phyloP scores from a whole-genome alignment of 352 stramenopile species.

The Lagenidium giganteum region DNA sequence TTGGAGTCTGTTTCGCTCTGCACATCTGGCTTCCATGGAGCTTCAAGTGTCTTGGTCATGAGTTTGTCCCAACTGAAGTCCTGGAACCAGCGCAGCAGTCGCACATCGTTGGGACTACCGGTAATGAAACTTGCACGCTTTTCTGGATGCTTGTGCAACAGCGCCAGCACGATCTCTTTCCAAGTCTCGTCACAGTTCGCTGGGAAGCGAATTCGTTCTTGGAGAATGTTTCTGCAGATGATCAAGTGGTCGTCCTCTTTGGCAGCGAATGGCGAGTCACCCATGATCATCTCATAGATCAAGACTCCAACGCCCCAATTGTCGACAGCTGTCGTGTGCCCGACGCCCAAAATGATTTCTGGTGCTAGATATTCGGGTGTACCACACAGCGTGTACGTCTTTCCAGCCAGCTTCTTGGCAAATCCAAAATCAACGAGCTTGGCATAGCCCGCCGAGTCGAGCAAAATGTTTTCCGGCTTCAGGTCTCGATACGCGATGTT shows the following conservation, averaged over 20 bases:
- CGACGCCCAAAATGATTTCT: slow-evolving; percentile 32
- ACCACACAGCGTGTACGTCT: slow-evolving; percentile 35
- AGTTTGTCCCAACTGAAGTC: slow-evolving; percentile 43
- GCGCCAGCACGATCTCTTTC: slow-evolving; percentile 29
- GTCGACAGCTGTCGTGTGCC: slow-evolving; percentile 40
- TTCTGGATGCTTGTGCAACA: slow-evolving; percentile 39
- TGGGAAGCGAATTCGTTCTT: slow-evolving; percentile 19
- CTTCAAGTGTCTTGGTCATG: slow-evolving; percentile 17
- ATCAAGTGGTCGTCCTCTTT: slow-evolving; percentile 24
- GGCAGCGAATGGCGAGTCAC: slow-evolving; percentile 27
- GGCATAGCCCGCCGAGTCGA: slow-evolving; percentile 81
- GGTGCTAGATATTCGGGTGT: slow-evolving; percentile 57
- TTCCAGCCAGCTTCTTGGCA: slow-evolving; percentile 73
- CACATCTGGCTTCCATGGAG: slow-evolving; percentile 42
- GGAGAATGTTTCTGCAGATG: slow-evolving; percentile 29
- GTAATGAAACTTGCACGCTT: slow-evolving; percentile 28
- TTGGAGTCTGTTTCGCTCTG: slow-evolving; percentile 26
- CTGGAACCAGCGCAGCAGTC: slow-evolving; percentile 28
- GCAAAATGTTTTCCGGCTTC: slow-evolving; percentile 84
- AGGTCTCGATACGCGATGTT: slow-evolving; percentile 86
- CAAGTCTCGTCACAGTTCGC: slow-evolving; percentile 25
- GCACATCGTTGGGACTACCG: slow-evolving; percentile 22
- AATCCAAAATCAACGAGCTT: slow-evolving; percentile 94
- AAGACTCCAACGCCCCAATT: slow-evolving; percentile 50
- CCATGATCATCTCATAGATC: slow-evolving; percentile 49